These are phyloP conservation scores for Mitragyna speciosa DNA, from an alignment of 257 asterid genomes.

Conservation along the genomic window DNA sequence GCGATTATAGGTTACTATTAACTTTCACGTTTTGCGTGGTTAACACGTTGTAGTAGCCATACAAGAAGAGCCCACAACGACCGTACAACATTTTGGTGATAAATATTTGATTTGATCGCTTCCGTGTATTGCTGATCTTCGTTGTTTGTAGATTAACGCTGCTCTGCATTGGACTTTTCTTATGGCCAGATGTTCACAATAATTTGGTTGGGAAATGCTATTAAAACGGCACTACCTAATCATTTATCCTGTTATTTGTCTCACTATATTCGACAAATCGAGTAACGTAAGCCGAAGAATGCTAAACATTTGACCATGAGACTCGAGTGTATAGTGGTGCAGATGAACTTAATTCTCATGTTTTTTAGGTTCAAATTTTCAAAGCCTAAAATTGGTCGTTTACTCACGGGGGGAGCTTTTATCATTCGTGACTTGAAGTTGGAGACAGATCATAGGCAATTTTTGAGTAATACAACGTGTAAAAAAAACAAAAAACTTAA, in stretches of 20 bases:
- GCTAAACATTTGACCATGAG: conserved; percentile 1
- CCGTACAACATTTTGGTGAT: neutral
- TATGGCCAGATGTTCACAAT: neutral
- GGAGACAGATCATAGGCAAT: neutral
- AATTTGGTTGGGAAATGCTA: neutral
- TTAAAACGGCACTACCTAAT: neutral
- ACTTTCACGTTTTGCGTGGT: neutral
- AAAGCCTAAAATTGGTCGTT: neutral
- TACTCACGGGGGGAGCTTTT: neutral
- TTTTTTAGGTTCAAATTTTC: neutral
- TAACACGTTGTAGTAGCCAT: neutral
- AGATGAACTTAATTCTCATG: neutral
- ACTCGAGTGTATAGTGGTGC: too few species aligned
- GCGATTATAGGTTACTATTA: neutral
- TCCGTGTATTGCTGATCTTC: neutral
- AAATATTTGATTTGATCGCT: too few species aligned
- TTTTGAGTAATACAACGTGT: neutral
- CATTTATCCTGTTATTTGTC: neutral
- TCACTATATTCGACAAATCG: neutral
- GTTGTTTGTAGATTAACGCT: neutral
- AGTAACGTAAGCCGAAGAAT: neutral
- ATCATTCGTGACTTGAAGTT: neutral
- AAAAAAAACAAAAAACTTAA: neutral
- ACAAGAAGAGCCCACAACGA: neutral
- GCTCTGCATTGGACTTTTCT: neutral